Conservation (phyloP, 78 protist species). For the Creolimax fragrantissima region DNA sequence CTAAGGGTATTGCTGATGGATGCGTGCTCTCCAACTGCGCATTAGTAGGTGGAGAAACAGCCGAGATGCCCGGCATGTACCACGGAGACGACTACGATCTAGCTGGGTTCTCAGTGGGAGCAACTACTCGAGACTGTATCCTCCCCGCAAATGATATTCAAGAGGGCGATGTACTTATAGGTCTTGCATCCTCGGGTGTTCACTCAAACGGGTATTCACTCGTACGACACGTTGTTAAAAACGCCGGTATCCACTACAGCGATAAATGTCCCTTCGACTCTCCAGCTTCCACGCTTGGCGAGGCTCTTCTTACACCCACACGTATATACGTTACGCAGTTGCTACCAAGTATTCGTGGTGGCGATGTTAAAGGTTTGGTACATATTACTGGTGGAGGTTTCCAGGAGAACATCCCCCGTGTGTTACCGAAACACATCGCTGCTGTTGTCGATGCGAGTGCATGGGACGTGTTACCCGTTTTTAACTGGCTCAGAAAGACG, state of each 20-base stretch:
- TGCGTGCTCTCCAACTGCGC: constrained; percentile 64
- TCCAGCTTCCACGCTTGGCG: constrained; percentile 34
- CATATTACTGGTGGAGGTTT: constrained; percentile 84
- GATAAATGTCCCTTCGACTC: constrained; percentile 18
- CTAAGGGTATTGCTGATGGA: constrained; percentile 56
- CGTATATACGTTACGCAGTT: constrained; percentile 48
- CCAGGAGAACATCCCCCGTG: constrained; percentile 70
- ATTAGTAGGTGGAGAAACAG: constrained; percentile 80
- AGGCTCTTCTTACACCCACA: constrained; percentile 63
- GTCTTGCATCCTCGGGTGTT: constrained; percentile 62
- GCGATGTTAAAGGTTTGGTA: constrained; percentile 50
- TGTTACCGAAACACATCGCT: constrained; percentile 34
- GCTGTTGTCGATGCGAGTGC: constrained; percentile 23
- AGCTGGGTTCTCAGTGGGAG: constrained; percentile 84
- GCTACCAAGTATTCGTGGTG: constrained; percentile 39
- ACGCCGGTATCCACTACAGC: constrained; percentile 12
- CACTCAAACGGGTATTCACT: constrained; percentile 76
- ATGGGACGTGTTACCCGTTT: constrained; percentile 65
- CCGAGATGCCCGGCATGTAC: constrained; percentile 85
- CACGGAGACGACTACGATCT: constrained; percentile 67
- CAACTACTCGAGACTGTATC: constrained; percentile 45
- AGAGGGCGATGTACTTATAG: constrained; percentile 45
- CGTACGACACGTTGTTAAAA: constrained; percentile 52
- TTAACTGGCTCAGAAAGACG: constrained; percentile 42
- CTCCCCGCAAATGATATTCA: constrained; percentile 38